Conservation (phyloP, 371 early-diverging fungal genomes). For the Mortierella sp. region DNA sequence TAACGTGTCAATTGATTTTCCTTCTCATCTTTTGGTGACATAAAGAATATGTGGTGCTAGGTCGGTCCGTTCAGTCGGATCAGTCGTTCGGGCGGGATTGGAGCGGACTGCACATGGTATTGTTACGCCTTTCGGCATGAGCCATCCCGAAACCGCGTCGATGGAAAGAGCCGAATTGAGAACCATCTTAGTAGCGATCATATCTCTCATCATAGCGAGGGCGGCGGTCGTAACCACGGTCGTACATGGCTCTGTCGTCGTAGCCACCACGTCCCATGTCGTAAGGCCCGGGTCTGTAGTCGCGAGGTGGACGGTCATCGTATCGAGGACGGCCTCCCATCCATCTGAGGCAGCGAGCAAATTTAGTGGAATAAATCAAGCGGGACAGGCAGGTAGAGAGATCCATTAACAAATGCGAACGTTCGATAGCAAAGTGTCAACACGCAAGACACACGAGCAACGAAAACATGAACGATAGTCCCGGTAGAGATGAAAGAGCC, state of each 20-base stretch:
- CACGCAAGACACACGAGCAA: conserved; percentile 5
- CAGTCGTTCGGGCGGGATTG: neutral
- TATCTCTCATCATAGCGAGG: conserved; percentile 58
- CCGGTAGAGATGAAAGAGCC: conserved; percentile 30
- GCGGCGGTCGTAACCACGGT: conserved; percentile 53
- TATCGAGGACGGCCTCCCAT: conserved; percentile 50
- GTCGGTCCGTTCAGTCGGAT: too few relatives aligned
- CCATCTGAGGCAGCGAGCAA: conserved; percentile 22
- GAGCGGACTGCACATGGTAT: neutral
- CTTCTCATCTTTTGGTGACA: neutral
- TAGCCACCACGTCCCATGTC: conserved; percentile 43
- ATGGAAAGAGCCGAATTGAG: neutral
- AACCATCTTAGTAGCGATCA: conserved; percentile 58
- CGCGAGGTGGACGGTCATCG: conserved; percentile 52
- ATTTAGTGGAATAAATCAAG: neutral
- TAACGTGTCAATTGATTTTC: neutral
- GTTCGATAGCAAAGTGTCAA: neutral
- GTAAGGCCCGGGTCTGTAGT: conserved; percentile 46
- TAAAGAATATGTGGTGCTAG: too few relatives aligned
- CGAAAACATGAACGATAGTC: conserved; percentile 6
- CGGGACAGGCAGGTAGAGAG: too few relatives aligned
- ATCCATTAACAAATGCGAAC: neutral
- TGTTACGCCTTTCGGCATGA: conserved; percentile 1
- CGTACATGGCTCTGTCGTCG: conserved; percentile 49
- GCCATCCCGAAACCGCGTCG: neutral